Conservation (phyloP, 78 protist genomes). For the Isochrysis galbana region DNA sequence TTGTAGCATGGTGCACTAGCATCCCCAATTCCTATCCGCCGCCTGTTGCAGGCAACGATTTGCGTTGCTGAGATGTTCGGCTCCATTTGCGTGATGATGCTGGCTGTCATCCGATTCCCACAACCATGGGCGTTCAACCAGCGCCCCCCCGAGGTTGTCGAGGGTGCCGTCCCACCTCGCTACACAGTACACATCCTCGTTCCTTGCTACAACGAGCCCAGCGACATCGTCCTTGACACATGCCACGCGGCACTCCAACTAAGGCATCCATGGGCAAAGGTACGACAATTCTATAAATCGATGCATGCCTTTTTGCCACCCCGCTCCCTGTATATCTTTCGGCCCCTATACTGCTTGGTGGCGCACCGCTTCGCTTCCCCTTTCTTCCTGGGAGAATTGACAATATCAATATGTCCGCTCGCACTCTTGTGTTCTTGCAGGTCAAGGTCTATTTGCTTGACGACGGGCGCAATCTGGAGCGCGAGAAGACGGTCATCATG, state of each 20-base stretch:
- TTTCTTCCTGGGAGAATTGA: no score
- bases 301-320: no score
- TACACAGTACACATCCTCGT: background rate
- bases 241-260: background rate
- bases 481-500: background rate
- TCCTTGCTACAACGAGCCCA: conserved; percentile 24
- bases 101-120: conserved; percentile 7
- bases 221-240: background rate
- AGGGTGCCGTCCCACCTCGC: background rate
- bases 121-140: conserved; percentile 16
- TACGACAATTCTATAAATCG: no score
- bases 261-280: background rate
- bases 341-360: no score
- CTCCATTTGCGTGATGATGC: conserved; percentile 21
- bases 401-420: no score
- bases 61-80: conserved; percentile 26
- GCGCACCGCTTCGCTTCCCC: no score
- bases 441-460: background rate
- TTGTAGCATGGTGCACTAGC: no score
- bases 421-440: no score
- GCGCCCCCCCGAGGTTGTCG: background rate
- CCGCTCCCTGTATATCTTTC: no score
- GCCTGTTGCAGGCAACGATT: no score
- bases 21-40: no score
- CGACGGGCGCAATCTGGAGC: conserved; percentile 13